A percentile compares a stretch with the other conserved stretches of the same genome.
Evolutionary conservation across 129 eudicot species (phyloP).

Genomic region (Arctium lappa): DNA sequence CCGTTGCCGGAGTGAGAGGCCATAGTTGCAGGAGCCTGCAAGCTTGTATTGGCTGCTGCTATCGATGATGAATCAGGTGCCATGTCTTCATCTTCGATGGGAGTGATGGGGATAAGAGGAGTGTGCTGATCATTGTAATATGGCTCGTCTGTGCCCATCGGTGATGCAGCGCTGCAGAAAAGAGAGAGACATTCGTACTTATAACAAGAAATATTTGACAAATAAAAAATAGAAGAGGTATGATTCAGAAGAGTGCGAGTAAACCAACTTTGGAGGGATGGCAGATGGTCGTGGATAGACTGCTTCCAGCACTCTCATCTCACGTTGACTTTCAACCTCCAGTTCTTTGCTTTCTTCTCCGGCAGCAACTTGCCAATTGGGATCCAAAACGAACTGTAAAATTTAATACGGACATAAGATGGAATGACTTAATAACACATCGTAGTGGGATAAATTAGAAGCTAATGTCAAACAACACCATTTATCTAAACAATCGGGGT

Average conservation of each 20-base stretch:
- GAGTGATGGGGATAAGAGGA: constrained; percentile 71
- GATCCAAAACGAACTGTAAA: constrained; percentile 60
- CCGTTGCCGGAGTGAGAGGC: constrained; percentile 23
- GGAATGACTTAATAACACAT: neutral
- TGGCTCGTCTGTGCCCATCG: constrained; percentile 30
- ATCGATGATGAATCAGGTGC: constrained; percentile 31
- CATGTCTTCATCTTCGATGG: constrained; percentile 85
- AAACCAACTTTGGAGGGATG: constrained; percentile 70
- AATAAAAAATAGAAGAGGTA: neutral
- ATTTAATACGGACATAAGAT: neutral
- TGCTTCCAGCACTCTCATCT: constrained; percentile 84
- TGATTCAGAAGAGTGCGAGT: neutral
- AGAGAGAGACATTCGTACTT: neutral
- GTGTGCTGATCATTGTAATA: constrained; percentile 36
- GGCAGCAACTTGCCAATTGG: constrained; percentile 65
- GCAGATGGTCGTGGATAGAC: constrained; percentile 82
- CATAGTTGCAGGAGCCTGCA: constrained; percentile 2
- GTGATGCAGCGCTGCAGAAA: constrained; percentile 56
- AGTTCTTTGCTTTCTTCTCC: constrained; percentile 89
- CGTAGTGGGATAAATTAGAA: too few relatives aligned
- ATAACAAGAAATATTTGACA: neutral
- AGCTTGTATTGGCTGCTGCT: neutral
- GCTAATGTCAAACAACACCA: too few relatives aligned
- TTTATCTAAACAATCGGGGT: too few relatives aligned
- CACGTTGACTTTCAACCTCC: constrained; percentile 61